These are phyloP conservation scores for Spencermartinsiella ligniputridi DNA, from an alignment of 1,139 yeast species.

Conservation along the genomic window DNA sequence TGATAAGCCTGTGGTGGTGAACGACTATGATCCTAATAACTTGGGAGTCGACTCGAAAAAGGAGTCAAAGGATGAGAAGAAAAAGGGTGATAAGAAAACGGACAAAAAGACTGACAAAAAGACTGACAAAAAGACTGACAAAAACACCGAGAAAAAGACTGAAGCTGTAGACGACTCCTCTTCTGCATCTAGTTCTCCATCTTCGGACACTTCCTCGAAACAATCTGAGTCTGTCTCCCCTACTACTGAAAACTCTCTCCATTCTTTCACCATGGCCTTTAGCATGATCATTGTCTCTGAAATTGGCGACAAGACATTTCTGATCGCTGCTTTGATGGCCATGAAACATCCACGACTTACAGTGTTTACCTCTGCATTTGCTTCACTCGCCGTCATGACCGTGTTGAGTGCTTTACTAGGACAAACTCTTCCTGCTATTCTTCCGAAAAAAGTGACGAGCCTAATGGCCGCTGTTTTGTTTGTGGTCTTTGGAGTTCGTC, in stretches of 20 bases:
- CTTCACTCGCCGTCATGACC: conserved; percentile 89
- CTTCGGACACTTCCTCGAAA: neutral
- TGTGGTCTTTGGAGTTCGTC: conserved; percentile 73
- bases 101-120: conserved; percentile 12
- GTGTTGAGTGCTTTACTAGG: conserved; percentile 87
- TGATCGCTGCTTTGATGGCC: conserved; percentile 97
- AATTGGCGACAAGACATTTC: conserved; percentile 94
- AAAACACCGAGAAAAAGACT: neutral
- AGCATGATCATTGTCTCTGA: conserved; percentile 87
- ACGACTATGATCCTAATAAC: conserved; percentile 38
- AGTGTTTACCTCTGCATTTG: conserved; percentile 82
- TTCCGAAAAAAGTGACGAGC: conserved; percentile 77
- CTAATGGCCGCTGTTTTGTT: conserved; percentile 77
- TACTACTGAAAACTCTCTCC: conserved; percentile 15
- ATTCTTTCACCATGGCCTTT: conserved; percentile 35
- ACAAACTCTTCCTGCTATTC: conserved; percentile 78
- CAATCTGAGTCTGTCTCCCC: neutral
- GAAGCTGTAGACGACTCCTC: neutral
- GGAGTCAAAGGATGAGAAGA: conserved; percentile 11
- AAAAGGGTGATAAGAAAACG: conserved; percentile 10
- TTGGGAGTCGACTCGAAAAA: conserved; percentile 28
- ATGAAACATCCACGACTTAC: conserved; percentile 82
- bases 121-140: conserved; percentile 2
- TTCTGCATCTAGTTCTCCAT: neutral
- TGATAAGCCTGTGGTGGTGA: conserved; percentile 33